phyloP scores from a whole-genome alignment of 495 filamentous ascomycete species.

The Neurospora hispaniola region DNA sequence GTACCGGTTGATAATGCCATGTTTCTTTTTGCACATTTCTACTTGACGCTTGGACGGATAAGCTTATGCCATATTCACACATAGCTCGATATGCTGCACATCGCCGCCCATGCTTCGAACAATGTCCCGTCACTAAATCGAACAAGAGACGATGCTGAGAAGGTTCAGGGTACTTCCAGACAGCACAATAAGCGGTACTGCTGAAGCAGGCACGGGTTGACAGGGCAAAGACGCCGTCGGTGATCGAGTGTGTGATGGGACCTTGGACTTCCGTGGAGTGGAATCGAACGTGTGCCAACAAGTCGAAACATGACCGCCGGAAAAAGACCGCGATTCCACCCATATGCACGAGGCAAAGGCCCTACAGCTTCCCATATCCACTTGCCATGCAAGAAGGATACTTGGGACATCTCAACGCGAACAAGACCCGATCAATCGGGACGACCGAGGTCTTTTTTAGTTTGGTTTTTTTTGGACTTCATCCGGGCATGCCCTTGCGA shows the following conservation, averaged over 20 bases:
- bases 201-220: not conserved
- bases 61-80: not conserved
- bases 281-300: not conserved
- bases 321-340: not conserved
- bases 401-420: not conserved
- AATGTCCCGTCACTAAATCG: not conserved
- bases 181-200: not conserved
- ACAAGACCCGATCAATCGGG: conserved; percentile 2
- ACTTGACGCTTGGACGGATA: not conserved
- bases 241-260: not conserved
- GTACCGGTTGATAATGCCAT: not conserved
- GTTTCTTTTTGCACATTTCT: not conserved
- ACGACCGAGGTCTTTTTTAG: not conserved
- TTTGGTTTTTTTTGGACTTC: not conserved
- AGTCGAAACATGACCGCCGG: not conserved
- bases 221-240: not conserved
- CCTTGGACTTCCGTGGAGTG: not conserved
- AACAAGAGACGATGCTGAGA: not conserved
- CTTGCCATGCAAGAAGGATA: not conserved
- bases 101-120: not conserved
- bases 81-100: not conserved
- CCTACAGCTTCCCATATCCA: not conserved
- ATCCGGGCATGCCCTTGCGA: not conserved
- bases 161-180: not conserved
- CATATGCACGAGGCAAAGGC: not conserved